Conservation (phyloP, 2,329 filamentous ascomycete species). For the Neodidymelliopsis sp. region DNA sequence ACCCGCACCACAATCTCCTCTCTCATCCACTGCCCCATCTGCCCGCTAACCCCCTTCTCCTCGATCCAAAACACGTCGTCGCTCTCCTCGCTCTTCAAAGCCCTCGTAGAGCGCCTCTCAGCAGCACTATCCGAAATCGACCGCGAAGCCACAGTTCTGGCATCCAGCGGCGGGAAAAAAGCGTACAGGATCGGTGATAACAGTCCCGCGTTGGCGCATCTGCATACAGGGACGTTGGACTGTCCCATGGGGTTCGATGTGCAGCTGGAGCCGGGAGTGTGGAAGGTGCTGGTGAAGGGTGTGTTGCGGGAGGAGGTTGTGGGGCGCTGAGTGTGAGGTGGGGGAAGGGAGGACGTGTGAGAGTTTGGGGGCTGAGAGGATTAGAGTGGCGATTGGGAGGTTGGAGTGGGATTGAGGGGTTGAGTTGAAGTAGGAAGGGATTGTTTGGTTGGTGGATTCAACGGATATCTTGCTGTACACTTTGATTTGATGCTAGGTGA, state of each 20-base stretch:
- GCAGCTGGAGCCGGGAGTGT: conserved; percentile 54
- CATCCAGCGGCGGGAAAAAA: conserved; percentile 46
- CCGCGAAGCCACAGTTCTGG: conserved; percentile 46
- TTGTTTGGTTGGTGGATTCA: not conserved
- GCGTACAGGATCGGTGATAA: conserved; percentile 54
- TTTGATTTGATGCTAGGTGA: not conserved
- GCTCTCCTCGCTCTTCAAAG: conserved; percentile 52
- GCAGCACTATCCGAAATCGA: conserved; percentile 53
- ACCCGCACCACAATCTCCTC: conserved; percentile 46
- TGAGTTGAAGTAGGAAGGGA: not conserved
- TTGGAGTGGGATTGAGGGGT: conserved; percentile 25
- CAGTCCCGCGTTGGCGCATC: conserved; percentile 46
- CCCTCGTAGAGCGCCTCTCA: conserved; percentile 52
- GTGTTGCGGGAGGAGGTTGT: conserved; percentile 48
- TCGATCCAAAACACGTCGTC: conserved; percentile 57
- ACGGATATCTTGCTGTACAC: conserved; percentile 9
- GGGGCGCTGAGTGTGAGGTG: conserved; percentile 19
- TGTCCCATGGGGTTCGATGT: conserved; percentile 56
- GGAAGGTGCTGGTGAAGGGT: conserved; percentile 53
- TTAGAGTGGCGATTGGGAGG: conserved; percentile 20
- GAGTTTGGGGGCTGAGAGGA: conserved; percentile 24
- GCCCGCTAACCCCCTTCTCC: conserved; percentile 52
- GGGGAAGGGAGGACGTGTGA: conserved; percentile 21
- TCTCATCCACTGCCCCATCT: conserved; percentile 53
- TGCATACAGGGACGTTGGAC: conserved; percentile 53